Evolutionary conservation across 2,329 filamentous ascomycete species (phyloP).

Genomic region (Clonostachys rosea): DNA sequence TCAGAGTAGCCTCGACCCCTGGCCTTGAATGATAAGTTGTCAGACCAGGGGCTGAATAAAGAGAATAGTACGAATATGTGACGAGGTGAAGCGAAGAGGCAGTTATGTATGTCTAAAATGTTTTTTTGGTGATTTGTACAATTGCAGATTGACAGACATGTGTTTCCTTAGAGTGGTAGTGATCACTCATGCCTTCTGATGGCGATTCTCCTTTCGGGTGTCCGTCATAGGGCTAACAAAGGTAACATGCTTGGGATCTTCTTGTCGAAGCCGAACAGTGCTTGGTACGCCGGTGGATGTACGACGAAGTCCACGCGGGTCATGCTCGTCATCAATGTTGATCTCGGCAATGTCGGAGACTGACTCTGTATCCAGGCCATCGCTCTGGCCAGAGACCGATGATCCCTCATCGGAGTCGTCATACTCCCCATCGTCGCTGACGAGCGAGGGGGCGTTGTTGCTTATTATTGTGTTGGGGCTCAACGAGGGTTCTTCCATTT

Average conservation of each 20-base stretch:
- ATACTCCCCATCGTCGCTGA: constrained; percentile 77
- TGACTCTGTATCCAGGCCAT: constrained; percentile 48
- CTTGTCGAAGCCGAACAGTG: constrained; percentile 46
- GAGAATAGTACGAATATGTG: constrained; percentile 2
- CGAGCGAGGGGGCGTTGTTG: constrained; percentile 74
- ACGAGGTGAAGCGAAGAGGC: constrained; percentile 1
- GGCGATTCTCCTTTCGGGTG: constrained; percentile 23
- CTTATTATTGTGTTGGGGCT: constrained; percentile 67
- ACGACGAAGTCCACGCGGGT: constrained; percentile 37
- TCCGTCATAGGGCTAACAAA: constrained; percentile 47
- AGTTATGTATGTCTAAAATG: constrained; percentile 1
- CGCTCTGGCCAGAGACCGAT: constrained; percentile 51
- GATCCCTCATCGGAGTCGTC: constrained; percentile 66
- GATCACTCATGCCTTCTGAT: constrained; percentile 15
- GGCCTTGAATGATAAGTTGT: too few relatives aligned
- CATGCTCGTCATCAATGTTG: constrained; percentile 52
- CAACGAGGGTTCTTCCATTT: constrained; percentile 54
- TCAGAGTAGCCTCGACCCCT: too few relatives aligned
- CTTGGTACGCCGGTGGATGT: constrained; percentile 34
- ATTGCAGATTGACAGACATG: neutral
- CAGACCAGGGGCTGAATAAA: constrained; percentile 2
- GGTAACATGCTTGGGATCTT: constrained; percentile 50
- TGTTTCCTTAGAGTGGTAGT: neutral
- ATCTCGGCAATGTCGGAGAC: constrained; percentile 60
- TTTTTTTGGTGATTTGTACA: constrained; percentile 1